Percentiles rank a stretch among this genome's conserved stretches.
Evolutionary conservation across 495 filamentous ascomycete species (phyloP).

Genomic region (Parmelia sp.): DNA sequence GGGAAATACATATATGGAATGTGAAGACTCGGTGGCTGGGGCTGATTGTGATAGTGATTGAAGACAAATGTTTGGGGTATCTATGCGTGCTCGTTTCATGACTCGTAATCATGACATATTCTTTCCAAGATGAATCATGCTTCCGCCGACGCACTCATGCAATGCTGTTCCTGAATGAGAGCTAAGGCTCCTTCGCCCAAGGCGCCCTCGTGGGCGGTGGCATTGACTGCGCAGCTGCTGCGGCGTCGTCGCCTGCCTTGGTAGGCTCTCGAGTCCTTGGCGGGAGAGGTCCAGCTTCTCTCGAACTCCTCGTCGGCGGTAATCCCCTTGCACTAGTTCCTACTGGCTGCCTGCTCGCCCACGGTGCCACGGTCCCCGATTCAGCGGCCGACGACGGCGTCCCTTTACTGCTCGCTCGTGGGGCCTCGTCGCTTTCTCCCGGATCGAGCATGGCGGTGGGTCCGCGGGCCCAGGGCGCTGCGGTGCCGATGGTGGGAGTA

Average conservation of each 20-base stretch:
- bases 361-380: background rate
- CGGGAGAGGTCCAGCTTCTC: background rate
- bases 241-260: background rate
- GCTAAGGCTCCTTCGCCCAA: conserved; percentile 16
- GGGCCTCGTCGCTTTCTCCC: background rate
- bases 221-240: conserved; percentile 6
- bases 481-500: background rate
- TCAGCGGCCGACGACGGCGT: background rate
- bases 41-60: background rate
- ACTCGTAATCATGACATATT: too few relatives aligned
- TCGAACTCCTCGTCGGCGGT: background rate
- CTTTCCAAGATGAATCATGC: too few relatives aligned
- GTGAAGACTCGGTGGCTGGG: background rate
- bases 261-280: background rate
- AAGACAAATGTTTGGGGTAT: background rate
- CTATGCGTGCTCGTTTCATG: too few relatives aligned
- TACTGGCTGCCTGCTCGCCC: background rate
- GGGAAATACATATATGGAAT: background rate
- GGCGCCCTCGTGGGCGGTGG: conserved; percentile 22
- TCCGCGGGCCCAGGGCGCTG: conserved; percentile 6
- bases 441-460: background rate
- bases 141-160: too few relatives aligned
- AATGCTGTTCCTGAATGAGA: background rate
- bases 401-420: background rate
- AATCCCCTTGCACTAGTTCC: background rate